Percentiles rank a stretch among this genome's conserved stretches.
phyloP scores from a whole-genome alignment of 2,329 filamentous ascomycete genomes.

The Aquanectria penicillioides region DNA sequence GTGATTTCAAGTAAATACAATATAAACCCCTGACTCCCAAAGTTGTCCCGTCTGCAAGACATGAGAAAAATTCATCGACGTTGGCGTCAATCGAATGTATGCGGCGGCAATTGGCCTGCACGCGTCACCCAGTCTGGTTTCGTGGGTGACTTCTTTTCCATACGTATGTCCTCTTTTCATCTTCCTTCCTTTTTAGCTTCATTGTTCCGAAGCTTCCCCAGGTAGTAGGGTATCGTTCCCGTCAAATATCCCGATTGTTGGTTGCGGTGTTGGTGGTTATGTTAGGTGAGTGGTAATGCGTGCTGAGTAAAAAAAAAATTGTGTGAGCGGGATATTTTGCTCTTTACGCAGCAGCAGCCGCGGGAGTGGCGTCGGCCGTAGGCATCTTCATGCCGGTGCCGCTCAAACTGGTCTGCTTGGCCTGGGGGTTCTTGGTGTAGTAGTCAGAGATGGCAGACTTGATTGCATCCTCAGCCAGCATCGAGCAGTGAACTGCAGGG shows the following conservation, averaged over 20 bases:
- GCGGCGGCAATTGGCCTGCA: slow-evolving; percentile 16
- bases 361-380: slow-evolving; percentile 54
- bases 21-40: slow-evolving; percentile 40
- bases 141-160: slow-evolving; percentile 3
- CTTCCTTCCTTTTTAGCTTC: slow-evolving; percentile 32
- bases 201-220: too few relatives aligned
- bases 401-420: slow-evolving; percentile 76
- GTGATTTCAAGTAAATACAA: slow-evolving; percentile 30
- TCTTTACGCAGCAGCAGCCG: slow-evolving; percentile 45
- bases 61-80: slow-evolving; percentile 22
- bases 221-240: slow-evolving; percentile 42
- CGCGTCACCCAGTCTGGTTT: slow-evolving; percentile 18
- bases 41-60: slow-evolving; percentile 26
- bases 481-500: slow-evolving; percentile 83
- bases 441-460: slow-evolving; percentile 91
- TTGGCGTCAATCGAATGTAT: slow-evolving; percentile 23
- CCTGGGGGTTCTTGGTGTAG: slow-evolving; percentile 88
- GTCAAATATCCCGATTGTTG: slow-evolving; percentile 29
- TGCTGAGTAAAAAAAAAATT: background rate
- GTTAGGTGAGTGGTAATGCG: slow-evolving; percentile 4
- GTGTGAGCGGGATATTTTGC: background rate
- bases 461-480: slow-evolving; percentile 92
- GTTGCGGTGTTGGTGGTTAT: slow-evolving; percentile 21
- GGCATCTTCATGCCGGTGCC: slow-evolving; percentile 78
- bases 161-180: slow-evolving; percentile 20